Evolutionary conservation across 2,329 filamentous ascomycete species (phyloP).

Genomic region (Fusarium illudens): DNA sequence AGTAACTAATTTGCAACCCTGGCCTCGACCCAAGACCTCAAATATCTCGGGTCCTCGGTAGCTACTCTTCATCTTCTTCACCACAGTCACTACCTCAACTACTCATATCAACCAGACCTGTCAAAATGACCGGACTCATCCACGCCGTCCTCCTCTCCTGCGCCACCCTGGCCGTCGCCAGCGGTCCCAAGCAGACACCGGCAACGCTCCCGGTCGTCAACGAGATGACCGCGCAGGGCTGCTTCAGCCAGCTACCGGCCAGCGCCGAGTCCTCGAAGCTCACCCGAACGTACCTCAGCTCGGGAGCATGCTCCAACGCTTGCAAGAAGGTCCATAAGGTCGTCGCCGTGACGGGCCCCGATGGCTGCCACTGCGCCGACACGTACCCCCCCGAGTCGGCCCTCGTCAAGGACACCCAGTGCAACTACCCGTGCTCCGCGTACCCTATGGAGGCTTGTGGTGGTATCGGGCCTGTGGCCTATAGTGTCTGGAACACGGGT

Average conservation of each 20-base stretch:
- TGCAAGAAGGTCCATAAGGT: not conserved
- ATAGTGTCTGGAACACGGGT: not conserved
- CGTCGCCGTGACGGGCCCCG: not conserved
- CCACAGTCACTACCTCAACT: not conserved
- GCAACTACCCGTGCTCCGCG: conserved; percentile 5
- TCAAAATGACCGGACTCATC: not conserved
- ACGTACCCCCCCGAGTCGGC: conserved; percentile 7
- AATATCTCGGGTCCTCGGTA: not conserved
- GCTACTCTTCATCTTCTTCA: not conserved
- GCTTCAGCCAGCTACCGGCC: not conserved
- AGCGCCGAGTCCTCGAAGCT: not conserved
- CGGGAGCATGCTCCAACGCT: not conserved
- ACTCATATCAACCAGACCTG: not conserved
- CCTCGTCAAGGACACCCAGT: conserved; percentile 8
- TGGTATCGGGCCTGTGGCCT: not conserved
- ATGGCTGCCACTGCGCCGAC: conserved; percentile 16
- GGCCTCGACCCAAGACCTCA: not conserved
- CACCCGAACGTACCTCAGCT: not conserved
- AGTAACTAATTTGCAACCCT: too few species aligned
- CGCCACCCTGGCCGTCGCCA: not conserved
- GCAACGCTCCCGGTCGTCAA: not conserved
- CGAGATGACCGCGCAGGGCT: not conserved
- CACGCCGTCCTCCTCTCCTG: not conserved
- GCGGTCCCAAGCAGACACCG: not conserved
- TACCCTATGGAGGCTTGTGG: not conserved